Conservation (phyloP, 257 asterid genomes). For the Salvia splendens region DNA sequence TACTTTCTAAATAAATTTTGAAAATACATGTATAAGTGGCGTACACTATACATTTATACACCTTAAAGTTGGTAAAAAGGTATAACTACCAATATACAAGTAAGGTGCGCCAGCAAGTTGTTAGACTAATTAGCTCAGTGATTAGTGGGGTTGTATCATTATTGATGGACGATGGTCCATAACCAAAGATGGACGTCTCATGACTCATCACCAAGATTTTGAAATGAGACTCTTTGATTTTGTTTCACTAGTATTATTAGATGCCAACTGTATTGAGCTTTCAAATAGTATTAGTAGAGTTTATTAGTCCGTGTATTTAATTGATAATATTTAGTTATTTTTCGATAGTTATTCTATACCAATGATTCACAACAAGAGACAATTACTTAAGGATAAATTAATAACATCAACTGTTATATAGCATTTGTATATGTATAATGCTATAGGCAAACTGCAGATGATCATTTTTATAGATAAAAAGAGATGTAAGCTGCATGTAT, state of each 20-base stretch:
- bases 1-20: no score
- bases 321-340: no score
- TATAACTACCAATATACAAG: neutral
- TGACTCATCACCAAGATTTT: neutral
- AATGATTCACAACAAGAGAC: no score
- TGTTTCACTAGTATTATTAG: neutral
- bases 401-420: no score
- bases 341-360: no score
- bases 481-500: neutral
- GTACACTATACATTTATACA: no score
- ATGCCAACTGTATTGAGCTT: neutral
- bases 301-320: no score
- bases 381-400: no score
- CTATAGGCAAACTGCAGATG: no score
- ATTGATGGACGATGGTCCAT: slow-evolving; percentile 20
- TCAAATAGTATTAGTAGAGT: neutral
- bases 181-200: neutral
- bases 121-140: neutral
- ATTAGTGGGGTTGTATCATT: slow-evolving; percentile 21
- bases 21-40: no score
- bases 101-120: slow-evolving; percentile 25
- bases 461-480: neutral
- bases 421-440: no score
- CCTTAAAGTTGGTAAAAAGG: no score
- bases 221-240: neutral